Conservation (phyloP, 2,329 filamentous ascomycete species). For the Bipolaris bicolor region DNA sequence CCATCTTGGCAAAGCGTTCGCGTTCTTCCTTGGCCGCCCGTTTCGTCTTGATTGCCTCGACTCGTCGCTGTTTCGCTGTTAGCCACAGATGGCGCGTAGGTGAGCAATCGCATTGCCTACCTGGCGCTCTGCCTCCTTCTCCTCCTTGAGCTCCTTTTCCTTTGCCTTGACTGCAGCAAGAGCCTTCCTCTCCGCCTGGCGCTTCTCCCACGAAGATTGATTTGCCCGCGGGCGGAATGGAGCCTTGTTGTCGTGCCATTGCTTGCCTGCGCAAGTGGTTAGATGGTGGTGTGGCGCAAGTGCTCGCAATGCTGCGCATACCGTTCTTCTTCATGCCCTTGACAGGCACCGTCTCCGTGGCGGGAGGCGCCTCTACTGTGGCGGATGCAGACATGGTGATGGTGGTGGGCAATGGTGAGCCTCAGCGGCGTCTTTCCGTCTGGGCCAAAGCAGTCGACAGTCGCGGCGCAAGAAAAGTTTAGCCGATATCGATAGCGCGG, state of each 20-base stretch:
- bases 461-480: constrained; percentile 32
- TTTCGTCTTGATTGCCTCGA: constrained; percentile 83
- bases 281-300: constrained; percentile 16
- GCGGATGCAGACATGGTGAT: constrained; percentile 39
- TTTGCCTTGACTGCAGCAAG: constrained; percentile 83
- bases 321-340: constrained; percentile 82
- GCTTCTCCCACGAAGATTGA: constrained; percentile 78
- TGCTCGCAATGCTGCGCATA: constrained; percentile 46
- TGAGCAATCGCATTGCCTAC: constrained; percentile 57
- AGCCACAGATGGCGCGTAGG: constrained; percentile 4
- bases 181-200: constrained; percentile 71
- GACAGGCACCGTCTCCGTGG: constrained; percentile 46
- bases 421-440: constrained; percentile 7
- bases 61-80: constrained; percentile 64
- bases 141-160: constrained; percentile 91
- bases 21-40: constrained; percentile 89
- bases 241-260: constrained; percentile 85
- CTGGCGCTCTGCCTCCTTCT: constrained; percentile 88
- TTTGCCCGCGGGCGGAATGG: constrained; percentile 84
- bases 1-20: constrained; percentile 90
- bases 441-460: constrained; percentile 23
- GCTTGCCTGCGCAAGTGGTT: constrained; percentile 71
- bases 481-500: constrained; percentile 32
- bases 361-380: constrained; percentile 51
- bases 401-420: constrained; percentile 17